These are phyloP conservation scores for Fragilariopsis cylindrus DNA, from an alignment of 108 stramenopile genomes.

Conservation along the genomic window DNA sequence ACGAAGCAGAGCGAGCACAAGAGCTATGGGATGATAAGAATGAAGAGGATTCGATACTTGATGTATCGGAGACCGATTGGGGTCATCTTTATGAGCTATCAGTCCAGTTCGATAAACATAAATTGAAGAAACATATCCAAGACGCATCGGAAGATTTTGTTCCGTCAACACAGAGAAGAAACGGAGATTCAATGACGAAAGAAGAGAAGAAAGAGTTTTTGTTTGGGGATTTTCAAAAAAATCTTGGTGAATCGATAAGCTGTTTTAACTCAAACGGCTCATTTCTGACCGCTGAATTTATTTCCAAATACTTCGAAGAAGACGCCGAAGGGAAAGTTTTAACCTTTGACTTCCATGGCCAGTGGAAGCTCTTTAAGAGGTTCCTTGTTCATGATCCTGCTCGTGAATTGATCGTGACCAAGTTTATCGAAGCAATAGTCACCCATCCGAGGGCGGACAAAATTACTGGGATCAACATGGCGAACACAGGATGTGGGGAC, in stretches of 20 bases:
- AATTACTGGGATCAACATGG: constrained; percentile 48
- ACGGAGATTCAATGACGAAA: constrained; percentile 20
- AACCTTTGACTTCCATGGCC: constrained; percentile 42
- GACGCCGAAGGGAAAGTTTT: constrained; percentile 22
- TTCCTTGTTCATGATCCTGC: constrained; percentile 41
- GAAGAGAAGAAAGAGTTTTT: constrained; percentile 33
- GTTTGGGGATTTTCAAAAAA: constrained; percentile 30
- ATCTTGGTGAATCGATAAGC: constrained; percentile 22
- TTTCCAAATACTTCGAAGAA: constrained; percentile 36
- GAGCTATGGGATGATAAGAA: constrained; percentile 25
- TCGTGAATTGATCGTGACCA: constrained; percentile 38
- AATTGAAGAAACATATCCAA: constrained; percentile 30
- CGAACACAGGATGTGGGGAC: constrained; percentile 40
- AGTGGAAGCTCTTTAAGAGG: constrained; percentile 48
- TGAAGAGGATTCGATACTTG: constrained; percentile 17
- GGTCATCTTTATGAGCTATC: constrained; percentile 36
- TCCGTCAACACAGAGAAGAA: constrained; percentile 15
- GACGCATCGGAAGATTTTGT: constrained; percentile 12
- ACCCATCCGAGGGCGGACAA: constrained; percentile 39
- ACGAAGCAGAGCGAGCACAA: constrained; percentile 30
- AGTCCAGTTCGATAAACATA: constrained; percentile 38
- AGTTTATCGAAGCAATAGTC: constrained; percentile 42
- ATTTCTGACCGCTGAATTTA: constrained; percentile 46
- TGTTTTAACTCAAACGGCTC: constrained; percentile 35
- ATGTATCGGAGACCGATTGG: constrained; percentile 35